Base-by-base conservation (phyloP, 441 rosid species). In the Populus trichocarpa region DNA sequence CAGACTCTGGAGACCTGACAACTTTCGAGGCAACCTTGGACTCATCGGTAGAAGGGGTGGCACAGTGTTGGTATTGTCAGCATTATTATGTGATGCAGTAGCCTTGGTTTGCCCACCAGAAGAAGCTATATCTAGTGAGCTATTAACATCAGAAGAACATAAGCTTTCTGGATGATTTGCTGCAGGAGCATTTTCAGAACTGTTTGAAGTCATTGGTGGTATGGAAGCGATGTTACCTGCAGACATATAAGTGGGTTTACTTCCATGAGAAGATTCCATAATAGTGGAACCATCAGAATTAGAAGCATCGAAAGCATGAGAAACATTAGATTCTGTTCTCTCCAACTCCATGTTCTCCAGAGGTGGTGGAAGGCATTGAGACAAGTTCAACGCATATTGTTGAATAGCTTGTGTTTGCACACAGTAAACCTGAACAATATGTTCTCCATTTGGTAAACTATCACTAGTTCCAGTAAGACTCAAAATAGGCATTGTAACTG, bases 341-440 rank as follows among this genome's bases (percentile, higher is more conserved):
- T 90, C 95, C 81, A 88, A 79, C 75, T 86, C 88, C 12, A 74
- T 75, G 85, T 82, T 89, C 76, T 90, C 97, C 63, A 82, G 28
- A 20, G 92, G 86, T 16, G 91, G 94, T 69, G 97, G 98, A 74
- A 91, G 83, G 88, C 98, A 96, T 77, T 84, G 91, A 83, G 80
- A 85, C 70, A 91, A 88, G 78, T 93, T 95, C 87, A 96, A 84
- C 40, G 95, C 88, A 92, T 94, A 96, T 84, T 92, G 95, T 85
- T 93, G 98, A 81, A 96, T 94, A 71, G 98, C 98, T 81, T 83
- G 95, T 76, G 98, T 94, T 85, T 93, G 97, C 57, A 96, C 94
- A 82, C 98, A 96, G 80, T 94, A 96, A 71, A 96, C 89, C 89
- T 92, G 94, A 75, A 89, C 89, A 67, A 86, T 75, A 74, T 79